These are phyloP conservation scores for Sclerotinia spermophila DNA, from an alignment of 2,329 filamentous ascomycete genomes.

Conservation along the genomic window DNA sequence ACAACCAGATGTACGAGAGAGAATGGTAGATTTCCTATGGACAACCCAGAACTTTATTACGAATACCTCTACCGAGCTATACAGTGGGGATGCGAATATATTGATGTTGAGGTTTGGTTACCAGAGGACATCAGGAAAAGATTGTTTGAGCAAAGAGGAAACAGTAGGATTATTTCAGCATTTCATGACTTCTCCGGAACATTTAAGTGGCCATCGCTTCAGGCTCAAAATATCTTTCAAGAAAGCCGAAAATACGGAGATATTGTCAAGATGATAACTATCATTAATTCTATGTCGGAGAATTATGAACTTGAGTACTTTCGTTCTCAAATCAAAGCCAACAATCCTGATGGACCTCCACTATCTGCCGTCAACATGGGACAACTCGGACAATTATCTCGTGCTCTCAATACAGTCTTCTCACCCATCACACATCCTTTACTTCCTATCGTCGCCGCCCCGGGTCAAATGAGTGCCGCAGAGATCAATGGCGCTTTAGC, in stretches of 20 bases:
- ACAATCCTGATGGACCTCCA: constrained; percentile 66
- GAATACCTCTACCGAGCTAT: constrained; percentile 79
- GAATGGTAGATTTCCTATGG: constrained; percentile 82
- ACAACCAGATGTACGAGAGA: constrained; percentile 78
- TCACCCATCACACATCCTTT: constrained; percentile 84
- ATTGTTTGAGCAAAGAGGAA: constrained; percentile 67
- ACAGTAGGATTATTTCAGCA: constrained; percentile 84
- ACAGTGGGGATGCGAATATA: constrained; percentile 86
- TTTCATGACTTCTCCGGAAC: constrained; percentile 84
- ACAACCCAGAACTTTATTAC: constrained; percentile 70
- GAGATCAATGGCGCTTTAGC: constrained; percentile 79
- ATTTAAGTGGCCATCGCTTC: constrained; percentile 76
- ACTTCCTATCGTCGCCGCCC: constrained; percentile 77
- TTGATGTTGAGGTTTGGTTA: constrained; percentile 85
- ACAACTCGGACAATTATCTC: constrained; percentile 77
- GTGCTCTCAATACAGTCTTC: constrained; percentile 80
- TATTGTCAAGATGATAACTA: constrained; percentile 87
- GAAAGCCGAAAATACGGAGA: constrained; percentile 72
- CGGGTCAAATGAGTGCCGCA: constrained; percentile 79
- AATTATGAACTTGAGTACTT: constrained; percentile 92
- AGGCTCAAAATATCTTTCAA: constrained; percentile 68
- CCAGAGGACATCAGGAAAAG: constrained; percentile 69
- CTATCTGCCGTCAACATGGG: constrained; percentile 87
- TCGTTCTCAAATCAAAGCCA: constrained; percentile 67
- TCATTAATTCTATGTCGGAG: constrained; percentile 76